Evolutionary conservation across 192 early-diverging fungal genomes (phyloP), one percentile per base, ranked within the genome.

Genomic region (Rhizoclosmatium globosum): DNA sequence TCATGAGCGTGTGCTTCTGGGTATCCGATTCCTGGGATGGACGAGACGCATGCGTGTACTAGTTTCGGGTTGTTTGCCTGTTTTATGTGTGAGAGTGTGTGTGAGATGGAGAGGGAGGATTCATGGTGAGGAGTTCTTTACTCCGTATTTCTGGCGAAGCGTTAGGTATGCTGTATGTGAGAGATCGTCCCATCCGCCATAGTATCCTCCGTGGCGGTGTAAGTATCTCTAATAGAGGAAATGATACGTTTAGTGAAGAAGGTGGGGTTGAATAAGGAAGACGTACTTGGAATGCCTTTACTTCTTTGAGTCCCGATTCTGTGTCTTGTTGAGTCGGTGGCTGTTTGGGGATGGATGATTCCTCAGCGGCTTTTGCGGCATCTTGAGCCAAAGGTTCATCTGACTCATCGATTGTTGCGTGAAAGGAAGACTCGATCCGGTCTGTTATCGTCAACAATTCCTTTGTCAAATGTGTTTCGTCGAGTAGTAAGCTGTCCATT

Each of bases 131-230:
- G 9, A 57, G 19, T 38, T 45, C 15, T 47, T 70, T 43, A 83
- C 78, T 2, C 75, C 73, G 50, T 83, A 73, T 71, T 79, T 82
- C 42, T 81, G 58, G 2, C 84, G 57, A 45, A 85, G 68, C 43
- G 73, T 71, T 17, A 85, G 41, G 68, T 79, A 85, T n/a, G 68
- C 79, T 13, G 67, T 71, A 66, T 85, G 84, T 17, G 50, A 76
- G 38, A 80, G 53, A 50, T 85, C 84, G 19, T 85, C 84, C 84
- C 84, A 85, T 53, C 84, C 84, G 13, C 84, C 84, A 71, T 74
- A 72, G 44, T 70, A 80, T 21, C 76, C 77, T 17, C 84, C 84
- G 64, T 84, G 73, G 19, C 60, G 47, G 19, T 69, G 61, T 19
- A 84, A 38, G 45, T 74, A 84, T 53, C 82, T 64, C 83, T 84